Percentiles rank a stretch among this genome's conserved stretches.
These are phyloP conservation scores for Termitomyces sp. DNA, from an alignment of 768 basidiomycete species.

Conservation along the genomic window DNA sequence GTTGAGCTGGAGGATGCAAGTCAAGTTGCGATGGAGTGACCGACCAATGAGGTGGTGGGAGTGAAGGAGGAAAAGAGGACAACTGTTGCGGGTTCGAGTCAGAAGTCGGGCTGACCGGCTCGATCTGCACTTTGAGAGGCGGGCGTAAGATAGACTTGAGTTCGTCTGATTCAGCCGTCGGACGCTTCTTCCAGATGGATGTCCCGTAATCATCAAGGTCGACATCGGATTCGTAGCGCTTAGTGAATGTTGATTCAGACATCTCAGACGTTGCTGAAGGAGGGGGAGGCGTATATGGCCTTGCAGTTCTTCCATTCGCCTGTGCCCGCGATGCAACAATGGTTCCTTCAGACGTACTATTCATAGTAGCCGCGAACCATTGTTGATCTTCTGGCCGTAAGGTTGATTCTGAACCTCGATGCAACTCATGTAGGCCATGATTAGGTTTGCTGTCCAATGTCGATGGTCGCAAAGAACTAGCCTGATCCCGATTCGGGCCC, in stretches of 20 bases:
- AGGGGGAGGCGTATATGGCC: constrained; percentile 21
- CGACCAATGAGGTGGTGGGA: constrained; percentile 21
- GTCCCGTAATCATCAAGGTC: constrained; percentile 45
- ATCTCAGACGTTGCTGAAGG: constrained; percentile 19
- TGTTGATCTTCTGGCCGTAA: constrained; percentile 28
- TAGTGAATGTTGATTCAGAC: constrained; percentile 13
- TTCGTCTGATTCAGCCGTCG: too few relatives aligned
- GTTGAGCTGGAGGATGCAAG: neutral
- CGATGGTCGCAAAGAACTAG: constrained; percentile 21
- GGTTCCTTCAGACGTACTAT: too few relatives aligned
- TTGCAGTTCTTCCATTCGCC: too few relatives aligned
- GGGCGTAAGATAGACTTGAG: too few relatives aligned
- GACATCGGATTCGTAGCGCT: constrained; percentile 42
- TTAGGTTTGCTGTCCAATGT: constrained; percentile 27
- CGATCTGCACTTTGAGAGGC: too few relatives aligned
- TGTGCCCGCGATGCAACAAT: too few relatives aligned
- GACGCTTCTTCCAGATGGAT: too few relatives aligned
- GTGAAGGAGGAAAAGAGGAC: constrained; percentile 20
- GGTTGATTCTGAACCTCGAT: constrained; percentile 26
- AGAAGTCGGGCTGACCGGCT: too few relatives aligned
- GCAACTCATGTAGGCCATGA: too few relatives aligned
- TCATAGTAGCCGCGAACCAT: constrained; percentile 23
- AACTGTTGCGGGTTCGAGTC: constrained; percentile 14
- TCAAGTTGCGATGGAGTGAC: too few relatives aligned
- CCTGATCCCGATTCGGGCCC: constrained; percentile 31